Percentiles rank a stretch among this genome's conserved stretches.
Evolutionary conservation across 1,284 basidiomycete species (phyloP).

Genomic region (Inonotus obliquus): DNA sequence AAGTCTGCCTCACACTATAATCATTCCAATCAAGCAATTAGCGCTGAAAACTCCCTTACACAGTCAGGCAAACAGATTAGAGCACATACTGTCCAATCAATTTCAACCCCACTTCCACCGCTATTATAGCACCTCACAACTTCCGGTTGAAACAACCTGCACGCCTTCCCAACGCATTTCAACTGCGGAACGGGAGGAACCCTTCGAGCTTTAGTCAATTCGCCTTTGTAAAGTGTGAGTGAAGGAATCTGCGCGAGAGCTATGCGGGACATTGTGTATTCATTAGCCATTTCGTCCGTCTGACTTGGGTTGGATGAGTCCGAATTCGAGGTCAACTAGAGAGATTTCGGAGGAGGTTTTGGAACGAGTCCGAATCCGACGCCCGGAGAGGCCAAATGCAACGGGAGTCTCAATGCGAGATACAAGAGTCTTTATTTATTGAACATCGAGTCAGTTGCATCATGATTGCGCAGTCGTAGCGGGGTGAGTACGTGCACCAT

Average conservation of each 20-base stretch:
- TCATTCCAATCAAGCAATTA: background rate
- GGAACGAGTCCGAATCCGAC: background rate
- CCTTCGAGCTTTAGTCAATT: constrained; percentile 62
- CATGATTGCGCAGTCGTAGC: background rate
- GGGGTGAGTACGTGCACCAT: background rate
- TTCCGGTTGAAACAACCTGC: constrained; percentile 73
- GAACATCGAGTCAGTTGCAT: background rate
- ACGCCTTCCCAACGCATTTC: constrained; percentile 74
- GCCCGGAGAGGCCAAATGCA: too few relatives aligned
- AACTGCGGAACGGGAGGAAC: constrained; percentile 72
- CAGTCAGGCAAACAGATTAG: background rate
- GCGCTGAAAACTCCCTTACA: background rate
- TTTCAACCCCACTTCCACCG: constrained; percentile 68
- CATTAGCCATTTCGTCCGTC: too few relatives aligned
- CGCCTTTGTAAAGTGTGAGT: constrained; percentile 75
- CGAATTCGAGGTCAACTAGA: too few relatives aligned
- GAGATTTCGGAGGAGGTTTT: too few relatives aligned
- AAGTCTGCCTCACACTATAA: constrained; percentile 84
- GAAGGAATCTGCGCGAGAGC: constrained; percentile 66
- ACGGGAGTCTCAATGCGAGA: background rate
- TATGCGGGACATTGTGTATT: constrained; percentile 65
- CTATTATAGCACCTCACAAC: constrained; percentile 82
- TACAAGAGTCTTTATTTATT: background rate
- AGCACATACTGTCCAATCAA: constrained; percentile 75
- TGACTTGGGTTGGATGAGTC: too few relatives aligned